Evolutionary conservation across 2,329 filamentous ascomycete genomes (phyloP), one percentile per base, ranked within the genome.

Genomic region (Truncatella angustata): DNA sequence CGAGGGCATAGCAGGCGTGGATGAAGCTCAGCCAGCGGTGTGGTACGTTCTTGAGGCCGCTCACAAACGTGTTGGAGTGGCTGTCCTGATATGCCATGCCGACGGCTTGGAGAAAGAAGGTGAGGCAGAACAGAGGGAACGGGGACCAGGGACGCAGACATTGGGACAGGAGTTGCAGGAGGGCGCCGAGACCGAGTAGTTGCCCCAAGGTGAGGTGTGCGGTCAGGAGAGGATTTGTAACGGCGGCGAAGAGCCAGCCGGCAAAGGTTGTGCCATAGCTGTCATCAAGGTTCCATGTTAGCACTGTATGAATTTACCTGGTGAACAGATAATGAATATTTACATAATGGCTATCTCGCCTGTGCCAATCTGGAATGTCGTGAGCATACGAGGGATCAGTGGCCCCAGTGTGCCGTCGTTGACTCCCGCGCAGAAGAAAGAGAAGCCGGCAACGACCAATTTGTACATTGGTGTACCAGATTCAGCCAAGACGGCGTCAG

Each of bases 321-420:
- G 24, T 7, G 18, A 14, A 23, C n/a, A 20, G 24, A 14, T 12
- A 10, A 26, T 21, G 28, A 23, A 5, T 4, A 40, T 58, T 36
- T 58, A 66, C 65, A 68, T 63, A 43, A 63, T 61, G 34, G 59
- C 65, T 9, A 62, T 55, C 49, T 67, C 62, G 6, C 66, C 62
- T 1, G 64, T 66, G 21, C 64, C 59, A 24, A 67, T 75, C 4
- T 69, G 56, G 59, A 86, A 85, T 3, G 77, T 75, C 4, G 75
- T 71, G 4, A 87, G 73, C 9, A 87, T 74, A 59, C 87, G 85
- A 0, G 84, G 85, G 1, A 87, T 77, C 12, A 88, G 57, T 1
- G 84, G 76, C 2, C 85, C 85, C 1, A 87, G 69, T 54, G 78
- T 84, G 28, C 84, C 84, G 62, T 87, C 85, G 52, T 86, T 87